Percentiles rank a stretch among this genome's conserved stretches.
phyloP scores from a whole-genome alignment of 2,329 filamentous ascomycete genomes.

The Colletotrichum liriopes region DNA sequence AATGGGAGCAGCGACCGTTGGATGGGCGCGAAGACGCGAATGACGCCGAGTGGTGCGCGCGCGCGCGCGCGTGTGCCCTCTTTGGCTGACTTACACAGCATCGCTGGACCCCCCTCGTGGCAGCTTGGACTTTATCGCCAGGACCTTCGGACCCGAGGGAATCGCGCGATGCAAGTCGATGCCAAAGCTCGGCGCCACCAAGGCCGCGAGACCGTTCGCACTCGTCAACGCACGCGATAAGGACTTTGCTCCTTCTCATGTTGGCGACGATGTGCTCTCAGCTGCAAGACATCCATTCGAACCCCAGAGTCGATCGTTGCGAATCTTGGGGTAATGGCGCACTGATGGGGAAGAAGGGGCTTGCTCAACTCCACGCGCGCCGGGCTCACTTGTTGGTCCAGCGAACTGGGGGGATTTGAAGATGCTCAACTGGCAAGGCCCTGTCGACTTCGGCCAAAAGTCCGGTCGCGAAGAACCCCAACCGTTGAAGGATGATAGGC shows the following conservation, averaged over 20 bases:
- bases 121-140: slow-evolving; percentile 6
- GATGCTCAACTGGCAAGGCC: neutral
- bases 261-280: neutral
- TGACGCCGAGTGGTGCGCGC: slow-evolving; percentile 13
- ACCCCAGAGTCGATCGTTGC: slow-evolving; percentile 27
- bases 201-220: slow-evolving; percentile 21
- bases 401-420: neutral
- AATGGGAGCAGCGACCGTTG: neutral
- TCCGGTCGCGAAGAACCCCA: neutral
- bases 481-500: neutral
- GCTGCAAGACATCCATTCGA: slow-evolving; percentile 14
- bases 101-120: slow-evolving; percentile 9
- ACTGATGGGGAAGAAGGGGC: slow-evolving; percentile 13
- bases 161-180: neutral
- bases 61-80: neutral
- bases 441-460: neutral
- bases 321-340: slow-evolving; percentile 20
- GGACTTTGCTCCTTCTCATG: neutral
- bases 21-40: slow-evolving; percentile 19
- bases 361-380: neutral
- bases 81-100: neutral
- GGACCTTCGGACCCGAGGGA: slow-evolving; percentile 13
- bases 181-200: slow-evolving; percentile 37
- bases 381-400: slow-evolving; percentile 2
- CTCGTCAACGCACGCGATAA: slow-evolving; percentile 30